These are phyloP conservation scores for Aspergillus sp. DNA, from an alignment of 2,329 filamentous ascomycete species.

Conservation along the genomic window DNA sequence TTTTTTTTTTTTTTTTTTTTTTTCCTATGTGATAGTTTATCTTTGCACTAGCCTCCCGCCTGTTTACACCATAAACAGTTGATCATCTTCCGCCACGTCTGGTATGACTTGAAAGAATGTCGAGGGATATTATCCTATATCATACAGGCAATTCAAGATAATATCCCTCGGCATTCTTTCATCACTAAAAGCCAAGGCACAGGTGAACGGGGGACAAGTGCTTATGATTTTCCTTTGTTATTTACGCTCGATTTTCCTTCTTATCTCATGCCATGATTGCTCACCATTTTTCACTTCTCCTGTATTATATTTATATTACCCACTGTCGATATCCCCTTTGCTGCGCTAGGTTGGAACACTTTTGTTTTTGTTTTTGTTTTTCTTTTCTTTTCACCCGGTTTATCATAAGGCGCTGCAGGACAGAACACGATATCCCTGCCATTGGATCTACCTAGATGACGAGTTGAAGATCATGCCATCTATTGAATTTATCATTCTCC, in stretches of 20 bases:
- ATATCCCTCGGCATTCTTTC: too few species aligned
- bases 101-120: neutral
- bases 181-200: neutral
- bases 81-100: neutral
- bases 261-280: neutral
- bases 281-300: neutral
- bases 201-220: neutral
- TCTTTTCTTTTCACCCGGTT: neutral
- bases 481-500: neutral
- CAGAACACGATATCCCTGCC: neutral
- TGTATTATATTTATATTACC: conserved; percentile 1
- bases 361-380: neutral
- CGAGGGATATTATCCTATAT: neutral
- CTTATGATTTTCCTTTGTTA: conserved; percentile 4
- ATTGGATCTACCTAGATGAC: neutral
- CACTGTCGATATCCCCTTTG: neutral
- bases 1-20: neutral
- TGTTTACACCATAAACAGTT: neutral
- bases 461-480: neutral
- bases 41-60: neutral
- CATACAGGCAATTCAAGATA: neutral
- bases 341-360: neutral
- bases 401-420: neutral
- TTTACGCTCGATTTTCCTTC: neutral
- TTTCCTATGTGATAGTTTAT: neutral